A percentile compares a stretch with the other conserved stretches of the same genome.
Evolutionary conservation across 2,329 filamentous ascomycete species (phyloP).

Genomic region (Colletotrichum incanum): DNA sequence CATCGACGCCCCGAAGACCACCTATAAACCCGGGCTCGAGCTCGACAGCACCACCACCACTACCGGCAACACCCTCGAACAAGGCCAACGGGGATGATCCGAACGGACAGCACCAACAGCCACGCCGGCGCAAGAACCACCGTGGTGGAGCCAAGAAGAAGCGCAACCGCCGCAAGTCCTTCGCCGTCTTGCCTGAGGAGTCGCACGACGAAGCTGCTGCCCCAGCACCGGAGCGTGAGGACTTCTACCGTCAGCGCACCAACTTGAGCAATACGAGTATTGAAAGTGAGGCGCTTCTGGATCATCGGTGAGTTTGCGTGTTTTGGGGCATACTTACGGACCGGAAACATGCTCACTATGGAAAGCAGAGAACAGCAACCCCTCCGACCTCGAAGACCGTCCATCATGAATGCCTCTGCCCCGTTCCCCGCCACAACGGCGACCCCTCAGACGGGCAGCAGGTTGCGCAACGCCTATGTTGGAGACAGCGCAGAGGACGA

Average conservation of each 20-base stretch:
- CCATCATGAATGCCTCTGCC: constrained; percentile 58
- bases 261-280: constrained; percentile 88
- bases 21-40: constrained; percentile 38
- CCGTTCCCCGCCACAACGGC: constrained; percentile 49
- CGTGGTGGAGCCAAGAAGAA: constrained; percentile 86
- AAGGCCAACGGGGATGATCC: constrained; percentile 34
- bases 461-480: constrained; percentile 49
- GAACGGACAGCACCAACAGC: constrained; percentile 40
- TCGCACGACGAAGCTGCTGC: constrained; percentile 54
- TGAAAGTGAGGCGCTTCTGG: constrained; percentile 89
- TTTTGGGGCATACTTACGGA: constrained; percentile 32
- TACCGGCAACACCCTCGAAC: constrained; percentile 26
- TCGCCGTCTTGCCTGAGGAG: constrained; percentile 77
- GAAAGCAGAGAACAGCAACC: constrained; percentile 69
- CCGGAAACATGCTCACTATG: constrained; percentile 23
- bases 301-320: constrained; percentile 77
- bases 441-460: constrained; percentile 44
- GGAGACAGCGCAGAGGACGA: constrained; percentile 65
- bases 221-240: constrained; percentile 52
- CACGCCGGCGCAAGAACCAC: constrained; percentile 75
- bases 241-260: constrained; percentile 66
- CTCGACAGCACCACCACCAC: constrained; percentile 38
- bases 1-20: constrained; percentile 29
- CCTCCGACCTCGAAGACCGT: constrained; percentile 76
- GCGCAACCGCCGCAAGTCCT: constrained; percentile 83